These are phyloP conservation scores for Gentiana dahurica DNA, from an alignment of 257 asterid genomes.

Conservation along the genomic window DNA sequence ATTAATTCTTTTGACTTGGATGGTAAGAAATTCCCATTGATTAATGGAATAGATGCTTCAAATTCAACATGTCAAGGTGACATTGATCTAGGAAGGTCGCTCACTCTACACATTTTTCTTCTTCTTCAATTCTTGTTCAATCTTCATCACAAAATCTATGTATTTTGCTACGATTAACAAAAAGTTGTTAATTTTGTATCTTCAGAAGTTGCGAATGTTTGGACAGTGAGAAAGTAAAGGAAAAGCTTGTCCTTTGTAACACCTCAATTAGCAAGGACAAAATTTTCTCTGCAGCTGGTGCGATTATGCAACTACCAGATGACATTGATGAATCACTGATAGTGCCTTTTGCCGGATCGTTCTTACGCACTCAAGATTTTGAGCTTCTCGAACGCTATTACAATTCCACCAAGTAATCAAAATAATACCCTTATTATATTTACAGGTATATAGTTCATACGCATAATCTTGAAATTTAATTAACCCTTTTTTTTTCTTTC, in stretches of 20 bases:
- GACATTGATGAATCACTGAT: not conserved
- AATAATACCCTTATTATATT: not conserved
- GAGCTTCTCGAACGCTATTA: not conserved
- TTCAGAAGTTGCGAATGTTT: not conserved
- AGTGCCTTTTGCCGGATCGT: not conserved
- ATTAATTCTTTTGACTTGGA: not conserved
- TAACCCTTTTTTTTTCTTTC: not conserved
- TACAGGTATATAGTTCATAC: not conserved
- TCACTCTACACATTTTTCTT: too few species aligned
- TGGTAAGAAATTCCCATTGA: conserved; percentile 2
- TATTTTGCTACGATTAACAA: not conserved
- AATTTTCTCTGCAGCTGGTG: not conserved
- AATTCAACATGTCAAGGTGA: too few species aligned
- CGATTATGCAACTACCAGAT: not conserved
- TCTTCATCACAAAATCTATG: too few species aligned
- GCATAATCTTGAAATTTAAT: not conserved
- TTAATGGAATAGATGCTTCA: not conserved
- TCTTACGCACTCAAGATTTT: not conserved
- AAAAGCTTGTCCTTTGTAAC: not conserved
- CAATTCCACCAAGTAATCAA: conserved; percentile 4
- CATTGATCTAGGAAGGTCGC: not conserved
- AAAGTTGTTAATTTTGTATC: not conserved
- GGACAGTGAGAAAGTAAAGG: not conserved
- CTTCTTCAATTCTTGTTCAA: too few species aligned
- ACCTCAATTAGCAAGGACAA: rapidly evolving